phyloP scores from a whole-genome alignment of 2,329 filamentous ascomycete species.

The Colletotrichum sp. region DNA sequence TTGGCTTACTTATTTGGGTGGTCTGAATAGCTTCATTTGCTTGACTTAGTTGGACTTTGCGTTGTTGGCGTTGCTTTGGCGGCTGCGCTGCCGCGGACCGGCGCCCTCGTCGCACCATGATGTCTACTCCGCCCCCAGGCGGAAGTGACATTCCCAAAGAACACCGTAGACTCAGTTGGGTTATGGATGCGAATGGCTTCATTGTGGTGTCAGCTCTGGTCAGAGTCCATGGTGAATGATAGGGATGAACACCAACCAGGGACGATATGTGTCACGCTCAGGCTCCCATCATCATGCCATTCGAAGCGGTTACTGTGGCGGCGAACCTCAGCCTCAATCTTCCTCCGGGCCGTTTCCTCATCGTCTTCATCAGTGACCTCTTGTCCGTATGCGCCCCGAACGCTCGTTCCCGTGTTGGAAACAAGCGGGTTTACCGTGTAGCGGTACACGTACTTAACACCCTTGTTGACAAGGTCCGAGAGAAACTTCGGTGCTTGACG shows the following conservation, averaged over 20 bases:
- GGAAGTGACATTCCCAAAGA: slow-evolving; percentile 38
- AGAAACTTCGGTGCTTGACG: slow-evolving; percentile 31
- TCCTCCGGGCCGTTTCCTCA: slow-evolving; percentile 23
- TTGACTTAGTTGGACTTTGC: no score
- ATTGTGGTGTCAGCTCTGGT: background rate
- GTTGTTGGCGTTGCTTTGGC: no score
- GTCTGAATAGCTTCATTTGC: no score
- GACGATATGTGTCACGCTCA: slow-evolving; percentile 35
- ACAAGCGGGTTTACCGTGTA: slow-evolving; percentile 28
- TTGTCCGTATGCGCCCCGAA: slow-evolving; percentile 34
- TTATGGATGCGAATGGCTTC: slow-evolving; percentile 31
- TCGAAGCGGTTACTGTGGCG: slow-evolving; percentile 35
- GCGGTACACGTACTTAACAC: slow-evolving; percentile 34
- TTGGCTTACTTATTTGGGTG: no score
- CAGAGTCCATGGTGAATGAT: background rate
- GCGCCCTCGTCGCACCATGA: slow-evolving; percentile 33
- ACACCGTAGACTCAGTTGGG: slow-evolving; percentile 28
- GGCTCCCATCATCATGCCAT: slow-evolving; percentile 37
- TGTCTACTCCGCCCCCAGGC: slow-evolving; percentile 36
- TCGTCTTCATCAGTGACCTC: slow-evolving; percentile 28
- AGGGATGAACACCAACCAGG: slow-evolving; percentile 24
- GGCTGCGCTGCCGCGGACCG: slow-evolving; percentile 32
- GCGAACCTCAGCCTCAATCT: slow-evolving; percentile 34
- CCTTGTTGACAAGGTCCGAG: slow-evolving; percentile 28
- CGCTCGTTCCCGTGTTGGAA: slow-evolving; percentile 35